These are phyloP conservation scores for Leccinum uliginosum DNA, from an alignment of 768 basidiomycete species.

Conservation along the genomic window DNA sequence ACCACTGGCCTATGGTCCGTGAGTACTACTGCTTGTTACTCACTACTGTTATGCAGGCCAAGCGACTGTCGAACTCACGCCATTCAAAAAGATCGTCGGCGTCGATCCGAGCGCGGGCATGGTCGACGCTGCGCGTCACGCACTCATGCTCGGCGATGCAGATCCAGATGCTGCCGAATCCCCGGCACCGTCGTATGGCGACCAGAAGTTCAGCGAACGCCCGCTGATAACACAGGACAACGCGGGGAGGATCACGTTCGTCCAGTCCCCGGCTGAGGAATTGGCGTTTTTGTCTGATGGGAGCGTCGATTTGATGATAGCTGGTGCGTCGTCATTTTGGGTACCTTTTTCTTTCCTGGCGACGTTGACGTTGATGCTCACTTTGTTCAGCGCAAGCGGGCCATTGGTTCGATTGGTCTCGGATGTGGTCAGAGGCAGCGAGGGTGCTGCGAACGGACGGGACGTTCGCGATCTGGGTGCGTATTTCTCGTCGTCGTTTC, in stretches of 20 bases:
- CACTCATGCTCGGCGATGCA: not conserved
- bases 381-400: constrained; percentile 61
- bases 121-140: constrained; percentile 51
- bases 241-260: constrained; percentile 29
- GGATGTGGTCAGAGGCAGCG: constrained; percentile 64
- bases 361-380: not conserved
- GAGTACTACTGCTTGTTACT: not conserved
- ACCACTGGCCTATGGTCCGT: too few relatives aligned
- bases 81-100: constrained; percentile 60
- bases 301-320: constrained; percentile 64
- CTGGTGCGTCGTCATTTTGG: constrained; percentile 40
- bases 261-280: constrained; percentile 49
- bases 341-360: not conserved
- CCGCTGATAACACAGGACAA: not conserved
- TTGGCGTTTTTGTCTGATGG: constrained; percentile 45
- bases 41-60: constrained; percentile 46
- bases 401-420: constrained; percentile 79
- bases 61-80: constrained; percentile 54
- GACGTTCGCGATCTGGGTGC: constrained; percentile 70
- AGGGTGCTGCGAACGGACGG: constrained; percentile 58
- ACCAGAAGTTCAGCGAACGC: not conserved
- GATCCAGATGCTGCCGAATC: constrained; percentile 10
- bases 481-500: constrained; percentile 11
- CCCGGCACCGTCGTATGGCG: not conserved
- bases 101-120: constrained; percentile 72